Base-by-base conservation (phyloP, 495 filamentous ascomycete genomes). In the Penicillium manginii region DNA sequence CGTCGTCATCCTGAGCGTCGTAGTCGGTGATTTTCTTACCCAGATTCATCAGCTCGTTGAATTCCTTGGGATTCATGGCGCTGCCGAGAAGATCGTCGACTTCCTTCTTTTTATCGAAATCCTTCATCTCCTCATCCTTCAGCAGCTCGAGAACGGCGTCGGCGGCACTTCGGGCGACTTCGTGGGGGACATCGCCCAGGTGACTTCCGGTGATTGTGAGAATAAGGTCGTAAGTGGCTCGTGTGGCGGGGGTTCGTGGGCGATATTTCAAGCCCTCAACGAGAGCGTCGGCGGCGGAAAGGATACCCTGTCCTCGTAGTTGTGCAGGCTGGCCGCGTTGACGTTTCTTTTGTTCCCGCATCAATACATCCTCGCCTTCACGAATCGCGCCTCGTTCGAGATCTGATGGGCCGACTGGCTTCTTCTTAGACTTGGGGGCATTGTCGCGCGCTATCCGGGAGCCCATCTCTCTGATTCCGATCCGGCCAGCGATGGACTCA, bases 21-120 rank as follows among this genome's bases (percentile, higher is more conserved):
- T 97, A 99, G 73, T 99, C 94, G 29, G 96, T 98, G 63, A 99
- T 96, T 74, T 99, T 99, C 80, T 98, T 99, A 32, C 93, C 91
- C 6, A 99, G 81, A 70, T 96, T 99, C 50, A 98, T 88, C 48
- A 98, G 77, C 74, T 98, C 94, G 66, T 97, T 98, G 74, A 97
- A 99, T 67, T 96, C 88, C 70, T 98, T 97, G 1, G 91, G 85
- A 32, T 83, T 86, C 81, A 96, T 87, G 1, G 86, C 87, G 9
- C 81, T 83, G 23, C 93, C 96, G 40, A 99, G 69, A 54, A 98
- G 82, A 59, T 98, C 94, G 62, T 98, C 94, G 37, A 99, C 86
- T 66, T 96, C 93, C 77, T 93, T 96, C 76, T 97, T 98, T 78
- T 96, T 98, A 70, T 98, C 96, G 54, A 96, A 92, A 69, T 99